phyloP scores from a whole-genome alignment of 2,329 filamentous ascomycete genomes.

The Ceratocystiopsis sp. region DNA sequence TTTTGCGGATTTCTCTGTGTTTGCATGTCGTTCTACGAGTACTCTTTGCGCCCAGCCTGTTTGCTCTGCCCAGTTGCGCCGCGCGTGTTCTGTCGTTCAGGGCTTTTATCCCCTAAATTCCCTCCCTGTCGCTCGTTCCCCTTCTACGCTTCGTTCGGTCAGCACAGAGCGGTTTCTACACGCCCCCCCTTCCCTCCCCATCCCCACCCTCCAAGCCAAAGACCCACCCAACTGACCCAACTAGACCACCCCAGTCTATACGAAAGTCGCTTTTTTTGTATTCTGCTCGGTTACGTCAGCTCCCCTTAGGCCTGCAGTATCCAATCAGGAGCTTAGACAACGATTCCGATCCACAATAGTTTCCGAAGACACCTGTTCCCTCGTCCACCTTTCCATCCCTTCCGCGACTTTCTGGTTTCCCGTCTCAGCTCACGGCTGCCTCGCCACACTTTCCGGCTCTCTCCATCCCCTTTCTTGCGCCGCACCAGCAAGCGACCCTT shows the following conservation, averaged over 20 bases:
- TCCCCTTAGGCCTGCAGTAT: neutral
- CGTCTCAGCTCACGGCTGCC: constrained; percentile 9
- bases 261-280: neutral
- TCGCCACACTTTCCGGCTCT: constrained; percentile 3
- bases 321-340: constrained; percentile 9
- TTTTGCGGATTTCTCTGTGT: neutral
- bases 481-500: neutral
- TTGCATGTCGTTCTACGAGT: too few relatives aligned
- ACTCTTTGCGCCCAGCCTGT: constrained; percentile 1
- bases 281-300: constrained; percentile 11
- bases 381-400: constrained; percentile 1
- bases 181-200: too few relatives aligned
- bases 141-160: neutral
- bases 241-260: neutral
- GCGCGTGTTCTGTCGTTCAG: too few relatives aligned
- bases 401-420: constrained; percentile 1
- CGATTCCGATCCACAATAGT: neutral
- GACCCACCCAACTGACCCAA: too few relatives aligned
- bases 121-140: neutral
- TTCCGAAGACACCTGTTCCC: neutral
- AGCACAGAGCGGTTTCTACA: too few relatives aligned
- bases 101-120: too few relatives aligned
- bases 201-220: too few relatives aligned
- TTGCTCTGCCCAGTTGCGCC: too few relatives aligned
- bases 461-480: constrained; percentile 2